These are phyloP conservation scores for Fusarium temperatum DNA, from an alignment of 2,329 filamentous ascomycete genomes.

Conservation along the genomic window DNA sequence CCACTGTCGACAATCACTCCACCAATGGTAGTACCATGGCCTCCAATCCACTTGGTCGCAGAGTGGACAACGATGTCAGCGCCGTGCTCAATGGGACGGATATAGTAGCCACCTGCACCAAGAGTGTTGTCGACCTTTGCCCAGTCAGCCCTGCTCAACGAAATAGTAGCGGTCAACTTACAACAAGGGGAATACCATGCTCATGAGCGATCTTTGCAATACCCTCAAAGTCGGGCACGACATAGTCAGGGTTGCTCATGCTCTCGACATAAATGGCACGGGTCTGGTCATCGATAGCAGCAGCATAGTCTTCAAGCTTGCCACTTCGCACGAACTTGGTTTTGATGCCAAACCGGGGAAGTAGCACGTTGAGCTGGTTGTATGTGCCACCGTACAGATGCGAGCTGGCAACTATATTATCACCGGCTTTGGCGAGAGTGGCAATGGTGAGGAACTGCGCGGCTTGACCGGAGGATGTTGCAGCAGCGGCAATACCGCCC, in stretches of 20 bases:
- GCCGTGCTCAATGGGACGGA: conserved; percentile 86
- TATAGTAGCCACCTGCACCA: conserved; percentile 89
- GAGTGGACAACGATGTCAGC: conserved; percentile 95
- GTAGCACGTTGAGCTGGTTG: conserved; percentile 93
- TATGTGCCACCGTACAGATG: conserved; percentile 96
- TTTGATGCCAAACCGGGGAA: conserved; percentile 83
- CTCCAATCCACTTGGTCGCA: conserved; percentile 96
- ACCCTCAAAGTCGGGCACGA: conserved; percentile 88
- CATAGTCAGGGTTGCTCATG: conserved; percentile 93
- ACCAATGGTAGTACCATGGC: conserved; percentile 90
- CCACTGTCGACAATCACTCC: conserved; percentile 88
- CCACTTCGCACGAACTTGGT: conserved; percentile 91
- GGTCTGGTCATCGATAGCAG: conserved; percentile 88
- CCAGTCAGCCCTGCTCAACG: neutral
- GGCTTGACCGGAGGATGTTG: conserved; percentile 84
- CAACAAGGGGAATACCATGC: conserved; percentile 72
- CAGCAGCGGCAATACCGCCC: conserved; percentile 86
- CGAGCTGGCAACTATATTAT: conserved; percentile 91
- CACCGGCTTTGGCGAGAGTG: conserved; percentile 82
- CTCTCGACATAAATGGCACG: conserved; percentile 92
- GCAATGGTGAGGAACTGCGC: conserved; percentile 92
- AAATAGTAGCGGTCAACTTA: conserved; percentile 44
- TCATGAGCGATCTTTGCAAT: conserved; percentile 84
- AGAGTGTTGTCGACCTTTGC: conserved; percentile 91
- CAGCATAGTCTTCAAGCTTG: conserved; percentile 78